These are phyloP conservation scores for Acanthamoeba culbertsoni DNA, from an alignment of 208 protist species.

Conservation along the genomic window DNA sequence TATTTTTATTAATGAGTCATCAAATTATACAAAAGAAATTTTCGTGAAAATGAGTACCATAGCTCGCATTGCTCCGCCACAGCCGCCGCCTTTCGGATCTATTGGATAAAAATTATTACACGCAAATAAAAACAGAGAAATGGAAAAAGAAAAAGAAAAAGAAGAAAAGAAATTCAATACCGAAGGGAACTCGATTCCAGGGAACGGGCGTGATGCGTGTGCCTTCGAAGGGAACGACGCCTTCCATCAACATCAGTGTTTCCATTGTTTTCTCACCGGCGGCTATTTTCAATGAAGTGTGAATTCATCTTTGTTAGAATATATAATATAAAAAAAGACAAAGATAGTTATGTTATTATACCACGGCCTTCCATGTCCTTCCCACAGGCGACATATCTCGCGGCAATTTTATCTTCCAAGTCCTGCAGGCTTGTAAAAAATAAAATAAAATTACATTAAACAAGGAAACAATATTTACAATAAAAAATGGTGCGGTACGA, in stretches of 20 bases:
- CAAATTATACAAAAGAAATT: conserved; percentile 39
- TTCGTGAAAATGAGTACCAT: conserved; percentile 28
- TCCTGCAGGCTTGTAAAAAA: background rate
- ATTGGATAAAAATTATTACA: background rate
- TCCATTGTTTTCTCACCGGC: background rate
- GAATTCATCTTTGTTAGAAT: background rate
- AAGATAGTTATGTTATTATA: background rate
- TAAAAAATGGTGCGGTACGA: too few species aligned
- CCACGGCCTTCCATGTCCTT: conserved; percentile 52
- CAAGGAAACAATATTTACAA: too few species aligned
- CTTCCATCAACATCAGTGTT: background rate
- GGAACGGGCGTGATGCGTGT: background rate
- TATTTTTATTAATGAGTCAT: too few species aligned
- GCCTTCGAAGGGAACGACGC: background rate
- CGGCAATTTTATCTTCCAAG: background rate
- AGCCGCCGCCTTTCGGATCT: conserved; percentile 44
- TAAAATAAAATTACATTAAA: too few species aligned
- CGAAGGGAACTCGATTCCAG: background rate
- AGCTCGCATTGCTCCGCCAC: conserved; percentile 65
- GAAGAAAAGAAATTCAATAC: background rate
- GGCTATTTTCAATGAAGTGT: background rate
- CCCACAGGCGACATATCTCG: conserved; percentile 1
- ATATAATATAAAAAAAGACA: background rate
- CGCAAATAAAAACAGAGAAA: background rate
- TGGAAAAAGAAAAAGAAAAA: background rate